These are phyloP conservation scores for Scutellaria galericulata DNA, from an alignment of 257 asterid species.

Conservation along the genomic window DNA sequence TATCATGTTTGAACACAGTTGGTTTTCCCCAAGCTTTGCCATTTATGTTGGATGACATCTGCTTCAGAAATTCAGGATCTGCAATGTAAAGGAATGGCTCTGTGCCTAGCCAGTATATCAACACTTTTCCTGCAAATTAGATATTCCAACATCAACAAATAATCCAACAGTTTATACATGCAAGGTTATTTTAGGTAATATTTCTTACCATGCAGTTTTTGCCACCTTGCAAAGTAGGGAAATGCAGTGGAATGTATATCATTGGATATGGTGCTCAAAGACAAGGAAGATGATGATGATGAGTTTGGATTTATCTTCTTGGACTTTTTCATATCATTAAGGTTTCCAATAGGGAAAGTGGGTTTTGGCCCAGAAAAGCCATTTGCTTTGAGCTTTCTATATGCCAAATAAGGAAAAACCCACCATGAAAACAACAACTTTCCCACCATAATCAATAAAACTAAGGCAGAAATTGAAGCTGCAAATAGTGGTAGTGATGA, in stretches of 20 bases:
- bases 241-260: slow-evolving; percentile 73
- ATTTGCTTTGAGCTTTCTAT: slow-evolving; percentile 58
- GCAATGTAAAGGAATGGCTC: slow-evolving; percentile 90
- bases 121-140: slow-evolving; percentile 67
- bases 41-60: slow-evolving; percentile 60
- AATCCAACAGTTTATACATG: background rate
- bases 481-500: slow-evolving; percentile 30
- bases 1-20: slow-evolving; percentile 70
- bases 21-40: slow-evolving; percentile 96
- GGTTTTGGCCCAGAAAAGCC: slow-evolving; percentile 92
- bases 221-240: slow-evolving; percentile 80
- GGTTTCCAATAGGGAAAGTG: slow-evolving; percentile 79
- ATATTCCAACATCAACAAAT: background rate
- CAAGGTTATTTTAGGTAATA: background rate
- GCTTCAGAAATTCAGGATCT: slow-evolving; percentile 73
- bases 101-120: slow-evolving; percentile 83
- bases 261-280: slow-evolving; percentile 39
- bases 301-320: background rate
- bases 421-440: slow-evolving; percentile 54
- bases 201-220: slow-evolving; percentile 63
- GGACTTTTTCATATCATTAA: slow-evolving; percentile 52
- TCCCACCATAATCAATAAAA: slow-evolving; percentile 37
- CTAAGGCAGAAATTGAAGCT: slow-evolving; percentile 19
- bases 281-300: slow-evolving; percentile 18
- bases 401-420: slow-evolving; percentile 54